phyloP scores from a whole-genome alignment of 768 basidiomycete genomes.

The Russula lepida region DNA sequence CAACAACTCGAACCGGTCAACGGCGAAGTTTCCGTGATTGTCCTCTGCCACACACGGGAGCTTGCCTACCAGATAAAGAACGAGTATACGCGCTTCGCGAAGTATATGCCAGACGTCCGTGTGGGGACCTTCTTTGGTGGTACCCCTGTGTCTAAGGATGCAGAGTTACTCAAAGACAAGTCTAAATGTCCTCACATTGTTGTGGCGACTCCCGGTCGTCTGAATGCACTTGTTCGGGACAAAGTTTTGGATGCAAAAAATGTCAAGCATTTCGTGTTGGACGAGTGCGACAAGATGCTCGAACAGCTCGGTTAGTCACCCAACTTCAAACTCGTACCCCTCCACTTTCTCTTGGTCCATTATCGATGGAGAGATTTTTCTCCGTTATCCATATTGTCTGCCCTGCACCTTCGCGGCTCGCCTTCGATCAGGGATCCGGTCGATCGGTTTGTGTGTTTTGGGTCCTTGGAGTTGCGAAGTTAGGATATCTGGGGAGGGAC shows the following conservation, averaged over 20 bases:
- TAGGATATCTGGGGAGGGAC: conserved; percentile 5
- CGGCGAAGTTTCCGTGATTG: conserved; percentile 95
- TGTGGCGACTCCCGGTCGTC: conserved; percentile 94
- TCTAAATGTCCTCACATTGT: conserved; percentile 97
- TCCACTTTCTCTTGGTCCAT: conserved; percentile 24
- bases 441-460: conserved; percentile 19
- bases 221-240: conserved; percentile 92
- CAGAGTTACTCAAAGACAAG: conserved; percentile 91
- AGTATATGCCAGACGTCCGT: conserved; percentile 99
- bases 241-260: conserved; percentile 92
- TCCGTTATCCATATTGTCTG: conserved; percentile 43
- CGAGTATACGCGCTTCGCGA: conserved; percentile 97
- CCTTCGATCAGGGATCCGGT: conserved; percentile 21
- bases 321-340: conserved; percentile 59
- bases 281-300: conserved; percentile 99
- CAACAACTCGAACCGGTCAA: conserved; percentile 98
- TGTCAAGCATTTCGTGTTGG: conserved; percentile 98
- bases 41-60: conserved; percentile 98
- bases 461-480: conserved; percentile 12
- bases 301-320: conserved; percentile 99
- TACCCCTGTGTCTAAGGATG: conserved; percentile 88
- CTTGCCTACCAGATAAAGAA: conserved; percentile 99
- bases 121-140: conserved; percentile 98
- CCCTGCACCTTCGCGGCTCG: conserved; percentile 21
- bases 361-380: conserved; percentile 31